phyloP scores from a whole-genome alignment of 164 flowering plant species.

The Protea cynaroides region DNA sequence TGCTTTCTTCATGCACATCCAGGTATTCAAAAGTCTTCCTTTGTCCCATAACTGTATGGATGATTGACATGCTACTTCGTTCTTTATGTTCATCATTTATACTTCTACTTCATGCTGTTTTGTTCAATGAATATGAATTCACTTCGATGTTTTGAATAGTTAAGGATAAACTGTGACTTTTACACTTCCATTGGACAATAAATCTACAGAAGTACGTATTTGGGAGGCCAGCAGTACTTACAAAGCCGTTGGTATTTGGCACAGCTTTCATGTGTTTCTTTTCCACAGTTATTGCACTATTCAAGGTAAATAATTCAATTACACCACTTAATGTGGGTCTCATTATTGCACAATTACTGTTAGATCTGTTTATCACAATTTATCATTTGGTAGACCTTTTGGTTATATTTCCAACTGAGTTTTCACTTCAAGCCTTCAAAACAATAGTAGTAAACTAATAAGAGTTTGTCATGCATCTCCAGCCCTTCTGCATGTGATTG shows the following conservation, averaged over 20 bases:
- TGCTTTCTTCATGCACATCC: slow-evolving; percentile 44
- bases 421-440: neutral
- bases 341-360: too few relatives aligned
- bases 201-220: slow-evolving; percentile 31
- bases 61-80: neutral
- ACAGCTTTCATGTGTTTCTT: slow-evolving; percentile 43
- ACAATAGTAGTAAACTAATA: too few relatives aligned
- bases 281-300: slow-evolving; percentile 35
- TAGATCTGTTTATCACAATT: too few relatives aligned
- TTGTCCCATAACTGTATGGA: neutral
- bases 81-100: neutral
- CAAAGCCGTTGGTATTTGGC: slow-evolving; percentile 37
- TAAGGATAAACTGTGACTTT: too few relatives aligned
- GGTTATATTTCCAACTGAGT: neutral
- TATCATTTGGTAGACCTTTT: too few relatives aligned
- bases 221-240: slow-evolving; percentile 20
- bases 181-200: neutral
- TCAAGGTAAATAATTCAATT: slow-evolving; percentile 29
- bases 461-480: too few relatives aligned
- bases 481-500: too few relatives aligned
- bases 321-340: neutral
- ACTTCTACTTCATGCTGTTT: neutral
- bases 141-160: neutral
- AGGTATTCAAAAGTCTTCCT: slow-evolving; percentile 22
- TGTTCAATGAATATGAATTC: neutral